Base-by-base conservation (phyloP, 768 basidiomycete species). In the Calocybe indica region DNA sequence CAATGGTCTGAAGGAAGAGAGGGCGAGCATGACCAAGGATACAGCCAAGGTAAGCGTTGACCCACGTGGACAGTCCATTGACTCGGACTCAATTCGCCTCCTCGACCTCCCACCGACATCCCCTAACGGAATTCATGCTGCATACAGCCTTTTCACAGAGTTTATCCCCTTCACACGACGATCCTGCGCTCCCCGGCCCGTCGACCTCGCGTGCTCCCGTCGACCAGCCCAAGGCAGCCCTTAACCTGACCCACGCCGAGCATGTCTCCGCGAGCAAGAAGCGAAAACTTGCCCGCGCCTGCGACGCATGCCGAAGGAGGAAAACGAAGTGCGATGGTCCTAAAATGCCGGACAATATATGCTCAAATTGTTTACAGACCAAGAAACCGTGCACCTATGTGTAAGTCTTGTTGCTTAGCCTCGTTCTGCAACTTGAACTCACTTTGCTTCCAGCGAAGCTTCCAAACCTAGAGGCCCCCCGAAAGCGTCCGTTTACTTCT, bases 381-480 rank as follows among this genome's bases (percentile, higher is more conserved):
- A 64, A 67, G 50, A 79, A 76, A 52, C 55, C 65, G 3, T 85
- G 83, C 49, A 81, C 81, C 29, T 85, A 85, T 56, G 51, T 82
- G 81, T 81, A 52, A 42, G 78, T 69, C 33, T 44, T 32, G 34
- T 14, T 41, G 35, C 22, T 22, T 30, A 31, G 45, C 12, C 31
- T 32, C 32, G 31, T 31, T 54, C 14, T 12, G 36, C n/a, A 15
- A 35, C 44, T 32, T 22, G 11, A 41, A 22, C 37, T 40, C 39
- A 43, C 34, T 34, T 22, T 30, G 35, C 6, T 7, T 47, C 9
- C 45, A 83, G 81, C n/a, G 82, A 83, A 59, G 69, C 68, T 1
- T 83, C 83, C 4, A 78, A 79, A 52, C 82, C 82, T 48, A 72
- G 83, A 46, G 81, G 81, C 0, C 83, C 83, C 15, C 78, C 83